Evolutionary conservation across 2,329 filamentous ascomycete genomes (phyloP), one percentile per base, ranked within the genome.

Genomic region (Hypomyces rosellus): DNA sequence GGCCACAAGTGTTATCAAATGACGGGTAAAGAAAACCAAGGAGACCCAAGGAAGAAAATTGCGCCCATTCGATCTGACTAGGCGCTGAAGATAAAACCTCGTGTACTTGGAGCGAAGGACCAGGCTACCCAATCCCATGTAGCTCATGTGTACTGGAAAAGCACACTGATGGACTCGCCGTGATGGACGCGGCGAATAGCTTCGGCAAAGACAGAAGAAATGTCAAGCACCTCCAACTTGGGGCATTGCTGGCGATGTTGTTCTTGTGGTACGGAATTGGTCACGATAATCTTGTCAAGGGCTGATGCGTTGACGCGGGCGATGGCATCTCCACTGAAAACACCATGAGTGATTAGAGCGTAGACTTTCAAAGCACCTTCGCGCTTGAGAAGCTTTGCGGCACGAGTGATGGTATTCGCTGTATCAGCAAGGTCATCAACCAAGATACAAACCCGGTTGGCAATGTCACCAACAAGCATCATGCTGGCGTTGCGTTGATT

Each of bases 341-440:
- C 89, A 48, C 92, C 93, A 65, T 99, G 93, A 5, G 93, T 97
- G 58, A 99, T 80, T 48, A 99, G 78, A 6, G 93, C 93, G 66
- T 91, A 95, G 42, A 97, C 90, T 58, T 84, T 84, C 34, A 84
- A 86, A n/a, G 93, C 93, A 40, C 92, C 91, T 70, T 96, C 89
- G 62, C 89, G 92, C 75, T 96, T 96, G 57, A 97, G 74, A n/a
- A 97, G 78, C 74, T 97, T 96, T 30, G 93, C 93, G 8, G 93
- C 93, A 54, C 93, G 83, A 0, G 92, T 97, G 61, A 97, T 96
- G 36, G 93, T 99, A 72, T 97, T 97, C 50, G 88, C 93, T 1
- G 93, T 99, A 67, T 99, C 93, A 16, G 88, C 88, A 61, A 99
- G 76, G 68, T 99, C 93, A 67, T 99, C 93, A 56, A 99, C 83